A percentile compares a stretch with the other conserved stretches of the same genome.
Evolutionary conservation across 202 grass and related monocot species (phyloP).

Genomic region (Bolboschoenoplectus hybrid): DNA sequence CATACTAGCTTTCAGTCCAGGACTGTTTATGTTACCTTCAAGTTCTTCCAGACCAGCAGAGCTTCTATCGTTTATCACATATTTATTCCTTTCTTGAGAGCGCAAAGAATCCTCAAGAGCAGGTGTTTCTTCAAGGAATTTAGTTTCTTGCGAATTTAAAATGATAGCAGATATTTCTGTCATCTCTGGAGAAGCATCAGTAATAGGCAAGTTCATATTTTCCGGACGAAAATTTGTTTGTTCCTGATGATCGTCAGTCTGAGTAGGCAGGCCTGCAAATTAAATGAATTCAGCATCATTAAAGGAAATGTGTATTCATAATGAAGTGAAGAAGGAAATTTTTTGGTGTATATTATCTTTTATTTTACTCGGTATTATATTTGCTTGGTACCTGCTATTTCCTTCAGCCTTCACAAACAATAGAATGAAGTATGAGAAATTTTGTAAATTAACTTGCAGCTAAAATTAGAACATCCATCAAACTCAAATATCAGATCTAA

Average conservation of each 20-base stretch:
- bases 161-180: constrained; percentile 45
- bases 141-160: constrained; percentile 45
- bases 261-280: constrained; percentile 49
- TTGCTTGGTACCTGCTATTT: neutral
- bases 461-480: neutral
- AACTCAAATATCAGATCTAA: constrained; percentile 12
- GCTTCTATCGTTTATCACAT: neutral
- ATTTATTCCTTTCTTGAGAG: constrained; percentile 15
- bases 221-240: constrained; percentile 39
- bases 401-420: neutral
- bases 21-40: constrained; percentile 28
- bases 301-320: neutral
- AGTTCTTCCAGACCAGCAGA: neutral
- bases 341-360: neutral
- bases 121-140: constrained; percentile 34
- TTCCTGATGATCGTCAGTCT: constrained; percentile 41
- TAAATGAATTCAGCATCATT: neutral
- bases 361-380: neutral
- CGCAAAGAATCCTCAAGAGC: constrained; percentile 49
- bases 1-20: neutral
- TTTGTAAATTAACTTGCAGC: neutral
- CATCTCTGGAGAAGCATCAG: constrained; percentile 42
- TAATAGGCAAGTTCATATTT: constrained; percentile 42
- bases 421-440: neutral
- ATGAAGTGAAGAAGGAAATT: neutral